phyloP scores from a whole-genome alignment of 2,329 filamentous ascomycete genomes.

The Fusarium newnesense region DNA sequence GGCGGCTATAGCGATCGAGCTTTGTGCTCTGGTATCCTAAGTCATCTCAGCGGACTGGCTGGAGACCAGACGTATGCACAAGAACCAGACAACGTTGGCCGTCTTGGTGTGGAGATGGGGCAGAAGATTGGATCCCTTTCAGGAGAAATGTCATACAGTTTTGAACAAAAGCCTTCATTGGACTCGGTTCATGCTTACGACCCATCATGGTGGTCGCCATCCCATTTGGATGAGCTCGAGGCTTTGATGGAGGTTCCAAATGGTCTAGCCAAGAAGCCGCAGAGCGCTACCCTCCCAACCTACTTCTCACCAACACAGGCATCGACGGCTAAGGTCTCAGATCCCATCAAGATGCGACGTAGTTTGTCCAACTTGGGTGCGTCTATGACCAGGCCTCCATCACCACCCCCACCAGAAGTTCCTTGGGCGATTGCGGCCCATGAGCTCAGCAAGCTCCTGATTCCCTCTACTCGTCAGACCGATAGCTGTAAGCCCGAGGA shows the following conservation, averaged over 20 bases:
- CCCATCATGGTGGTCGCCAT: constrained; percentile 75
- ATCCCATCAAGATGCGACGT: constrained; percentile 72
- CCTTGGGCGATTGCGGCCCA: constrained; percentile 86
- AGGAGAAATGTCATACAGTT: constrained; percentile 40
- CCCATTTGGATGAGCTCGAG: constrained; percentile 77
- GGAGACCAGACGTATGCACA: constrained; percentile 61
- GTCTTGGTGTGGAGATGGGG: constrained; percentile 69
- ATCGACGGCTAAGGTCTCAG: constrained; percentile 81
- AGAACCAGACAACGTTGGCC: constrained; percentile 47
- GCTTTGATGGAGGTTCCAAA: constrained; percentile 62
- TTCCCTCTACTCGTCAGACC: constrained; percentile 80
- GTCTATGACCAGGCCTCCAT: constrained; percentile 57
- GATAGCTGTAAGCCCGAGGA: constrained; percentile 82
- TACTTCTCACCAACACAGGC: constrained; percentile 91
- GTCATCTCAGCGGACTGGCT: constrained; percentile 86
- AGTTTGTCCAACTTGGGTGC: constrained; percentile 66
- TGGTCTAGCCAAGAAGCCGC: constrained; percentile 63
- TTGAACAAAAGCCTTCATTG: constrained; percentile 16
- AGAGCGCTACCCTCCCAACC: constrained; percentile 70
- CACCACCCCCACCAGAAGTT: constrained; percentile 82
- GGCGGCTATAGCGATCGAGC: constrained; percentile 96
- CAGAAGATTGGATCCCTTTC: constrained; percentile 58
- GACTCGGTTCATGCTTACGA: constrained; percentile 64
- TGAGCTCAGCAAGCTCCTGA: constrained; percentile 83
- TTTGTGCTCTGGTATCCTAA: constrained; percentile 86